Percentiles rank a stretch among this genome's conserved stretches.
Conservation (phyloP, 2,329 filamentous ascomycete genomes). For the Xylariaceae sp. region DNA sequence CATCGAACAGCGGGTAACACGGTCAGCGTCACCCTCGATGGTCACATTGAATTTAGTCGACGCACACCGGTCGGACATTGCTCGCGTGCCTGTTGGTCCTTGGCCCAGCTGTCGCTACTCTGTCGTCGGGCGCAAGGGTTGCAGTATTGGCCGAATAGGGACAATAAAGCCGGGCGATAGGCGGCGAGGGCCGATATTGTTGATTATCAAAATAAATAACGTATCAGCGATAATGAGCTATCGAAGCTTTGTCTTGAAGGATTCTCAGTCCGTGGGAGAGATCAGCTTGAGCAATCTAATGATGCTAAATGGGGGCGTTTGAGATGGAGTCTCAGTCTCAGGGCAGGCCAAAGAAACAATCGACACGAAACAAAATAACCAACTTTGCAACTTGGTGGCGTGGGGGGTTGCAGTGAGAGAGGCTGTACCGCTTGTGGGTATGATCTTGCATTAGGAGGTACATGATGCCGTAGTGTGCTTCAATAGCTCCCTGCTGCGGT, state of each 20-base stretch:
- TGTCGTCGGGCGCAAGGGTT: not conserved
- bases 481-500: no score
- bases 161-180: not conserved
- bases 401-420: no score
- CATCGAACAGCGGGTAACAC: constrained; percentile 13
- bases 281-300: no score
- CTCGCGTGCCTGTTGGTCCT: not conserved
- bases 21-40: constrained; percentile 15
- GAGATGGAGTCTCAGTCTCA: no score
- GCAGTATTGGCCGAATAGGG: constrained; percentile 9
- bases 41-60: not conserved
- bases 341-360: no score
- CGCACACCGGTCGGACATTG: not conserved
- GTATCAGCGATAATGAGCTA: constrained; percentile 9
- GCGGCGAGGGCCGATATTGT: not conserved
- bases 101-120: not conserved
- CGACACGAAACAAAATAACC: no score
- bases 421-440: no score
- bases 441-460: no score
- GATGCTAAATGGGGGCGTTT: no score
- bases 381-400: no score
- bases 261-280: no score
- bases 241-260: constrained; percentile 2
- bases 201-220: constrained; percentile 22
- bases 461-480: no score